phyloP scores from a whole-genome alignment of 2,329 filamentous ascomycete species.

The Diatrype stigma region DNA sequence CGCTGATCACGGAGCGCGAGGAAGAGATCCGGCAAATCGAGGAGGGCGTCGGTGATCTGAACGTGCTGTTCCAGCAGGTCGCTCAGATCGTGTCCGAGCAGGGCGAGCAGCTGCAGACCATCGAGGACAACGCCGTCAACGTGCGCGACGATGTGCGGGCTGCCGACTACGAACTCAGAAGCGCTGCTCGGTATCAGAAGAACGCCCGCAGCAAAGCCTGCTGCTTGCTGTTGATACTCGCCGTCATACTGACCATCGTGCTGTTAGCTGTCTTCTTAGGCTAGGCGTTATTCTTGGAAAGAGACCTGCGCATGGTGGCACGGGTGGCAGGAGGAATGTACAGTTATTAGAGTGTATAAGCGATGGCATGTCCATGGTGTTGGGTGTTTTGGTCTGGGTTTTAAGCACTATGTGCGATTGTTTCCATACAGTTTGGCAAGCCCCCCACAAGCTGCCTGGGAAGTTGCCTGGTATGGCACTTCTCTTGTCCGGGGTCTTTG shows the following conservation, averaged over 20 bases:
- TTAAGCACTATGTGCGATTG: not conserved
- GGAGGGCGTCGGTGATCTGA: conserved; percentile 90
- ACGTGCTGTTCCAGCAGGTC: conserved; percentile 96
- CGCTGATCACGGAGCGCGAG: conserved; percentile 92
- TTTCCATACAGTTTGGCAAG: too few relatives aligned
- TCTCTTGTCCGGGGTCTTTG: too few relatives aligned
- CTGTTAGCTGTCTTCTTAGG: conserved; percentile 81
- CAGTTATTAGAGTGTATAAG: not conserved
- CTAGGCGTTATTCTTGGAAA: conserved; percentile 32
- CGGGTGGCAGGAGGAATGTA: not conserved
- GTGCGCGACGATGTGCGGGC: conserved; percentile 77
- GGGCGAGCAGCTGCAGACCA: conserved; percentile 81
- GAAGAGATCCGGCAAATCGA: conserved; percentile 97
- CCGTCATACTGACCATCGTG: conserved; percentile 84
- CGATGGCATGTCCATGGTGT: conserved; percentile 12
- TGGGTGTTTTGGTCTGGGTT: conserved; percentile 7
- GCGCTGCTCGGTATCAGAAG: conserved; percentile 89
- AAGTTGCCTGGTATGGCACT: too few relatives aligned
- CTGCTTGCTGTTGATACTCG: conserved; percentile 82
- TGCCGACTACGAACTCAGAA: conserved; percentile 79
- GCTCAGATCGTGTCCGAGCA: conserved; percentile 95
- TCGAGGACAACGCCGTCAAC: conserved; percentile 82
- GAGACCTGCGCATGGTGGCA: not conserved
- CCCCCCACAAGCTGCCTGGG: too few relatives aligned
- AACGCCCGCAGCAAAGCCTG: conserved; percentile 92